A percentile compares a stretch with the other conserved stretches of the same genome.
These are phyloP conservation scores for Stephania cephalantha DNA, from an alignment of 164 flowering plant species.

Conservation along the genomic window DNA sequence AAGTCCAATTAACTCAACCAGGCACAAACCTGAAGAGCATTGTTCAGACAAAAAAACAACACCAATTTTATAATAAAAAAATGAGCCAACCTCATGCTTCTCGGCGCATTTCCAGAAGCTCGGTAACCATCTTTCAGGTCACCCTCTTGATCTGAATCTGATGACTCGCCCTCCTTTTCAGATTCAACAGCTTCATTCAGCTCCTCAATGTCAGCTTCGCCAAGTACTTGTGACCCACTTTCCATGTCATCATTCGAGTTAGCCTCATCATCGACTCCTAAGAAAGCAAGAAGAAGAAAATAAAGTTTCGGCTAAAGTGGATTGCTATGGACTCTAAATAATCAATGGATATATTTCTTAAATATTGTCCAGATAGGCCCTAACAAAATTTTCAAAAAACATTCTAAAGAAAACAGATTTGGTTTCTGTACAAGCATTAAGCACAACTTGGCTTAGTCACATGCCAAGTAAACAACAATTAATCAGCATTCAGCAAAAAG, in stretches of 20 bases:
- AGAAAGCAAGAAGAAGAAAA: background rate
- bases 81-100: conserved; percentile 24
- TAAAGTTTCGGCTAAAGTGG: background rate
- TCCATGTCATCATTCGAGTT: conserved; percentile 11
- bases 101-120: conserved; percentile 20
- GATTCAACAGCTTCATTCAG: conserved; percentile 26
- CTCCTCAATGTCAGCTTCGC: conserved; percentile 14
- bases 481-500: too few species aligned
- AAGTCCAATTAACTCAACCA: background rate
- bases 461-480: too few species aligned
- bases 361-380: background rate
- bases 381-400: background rate
- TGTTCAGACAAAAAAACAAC: background rate
- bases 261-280: conserved; percentile 29
- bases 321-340: background rate
- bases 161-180: conserved; percentile 30
- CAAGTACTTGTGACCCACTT: conserved; percentile 10
- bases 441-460: too few species aligned
- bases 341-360: background rate
- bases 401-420: background rate
- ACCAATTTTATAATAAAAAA: background rate
- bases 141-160: conserved; percentile 30
- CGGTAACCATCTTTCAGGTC: conserved; percentile 16
- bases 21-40: background rate
- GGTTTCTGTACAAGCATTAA: background rate